Evolutionary conservation across 768 basidiomycete species (phyloP).

Genomic region (Hemileccinum impolitum): DNA sequence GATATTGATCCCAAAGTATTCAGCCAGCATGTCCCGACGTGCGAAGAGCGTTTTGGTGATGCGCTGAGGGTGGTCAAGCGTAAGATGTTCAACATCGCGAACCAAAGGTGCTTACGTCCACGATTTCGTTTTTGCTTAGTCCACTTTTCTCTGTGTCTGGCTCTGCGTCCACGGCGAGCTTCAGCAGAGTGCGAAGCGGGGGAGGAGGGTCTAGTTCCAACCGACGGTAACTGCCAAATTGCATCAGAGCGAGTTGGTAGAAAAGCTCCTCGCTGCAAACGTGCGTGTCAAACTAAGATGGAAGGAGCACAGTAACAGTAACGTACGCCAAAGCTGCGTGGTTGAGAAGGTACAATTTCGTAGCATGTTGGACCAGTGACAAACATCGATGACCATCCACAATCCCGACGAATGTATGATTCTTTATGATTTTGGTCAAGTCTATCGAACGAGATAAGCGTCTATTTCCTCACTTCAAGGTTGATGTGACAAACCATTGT

Average conservation of each 20-base stretch:
- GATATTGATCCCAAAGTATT: conserved; percentile 85
- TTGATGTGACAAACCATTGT: conserved; percentile 53
- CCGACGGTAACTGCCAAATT: conserved; percentile 80
- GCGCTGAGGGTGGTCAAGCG: conserved; percentile 38
- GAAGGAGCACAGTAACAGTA: not conserved
- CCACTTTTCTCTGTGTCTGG: conserved; percentile 47
- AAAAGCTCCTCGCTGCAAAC: conserved; percentile 81
- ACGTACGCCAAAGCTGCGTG: conserved; percentile 81
- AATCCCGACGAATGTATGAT: conserved; percentile 91
- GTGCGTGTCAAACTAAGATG: not conserved
- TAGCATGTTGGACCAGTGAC: conserved; percentile 83
- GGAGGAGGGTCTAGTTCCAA: conserved; percentile 85
- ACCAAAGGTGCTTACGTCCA: conserved; percentile 51
- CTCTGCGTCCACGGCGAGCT: conserved; percentile 74
- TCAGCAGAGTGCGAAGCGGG: conserved; percentile 61
- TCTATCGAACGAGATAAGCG: conserved; percentile 41
- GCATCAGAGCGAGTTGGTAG: conserved; percentile 88
- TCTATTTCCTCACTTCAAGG: not conserved
- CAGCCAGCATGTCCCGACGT: conserved; percentile 79
- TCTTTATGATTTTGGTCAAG: conserved; percentile 76
- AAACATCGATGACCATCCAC: conserved; percentile 72
- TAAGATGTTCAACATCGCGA: not conserved
- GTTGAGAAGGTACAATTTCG: conserved; percentile 86
- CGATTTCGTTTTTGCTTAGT: conserved; percentile 58
- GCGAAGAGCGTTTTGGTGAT: conserved; percentile 59